A percentile compares a stretch with the other conserved stretches of the same genome.
Conservation (phyloP, 306 rosid species). For the Cucurbita moschata region DNA sequence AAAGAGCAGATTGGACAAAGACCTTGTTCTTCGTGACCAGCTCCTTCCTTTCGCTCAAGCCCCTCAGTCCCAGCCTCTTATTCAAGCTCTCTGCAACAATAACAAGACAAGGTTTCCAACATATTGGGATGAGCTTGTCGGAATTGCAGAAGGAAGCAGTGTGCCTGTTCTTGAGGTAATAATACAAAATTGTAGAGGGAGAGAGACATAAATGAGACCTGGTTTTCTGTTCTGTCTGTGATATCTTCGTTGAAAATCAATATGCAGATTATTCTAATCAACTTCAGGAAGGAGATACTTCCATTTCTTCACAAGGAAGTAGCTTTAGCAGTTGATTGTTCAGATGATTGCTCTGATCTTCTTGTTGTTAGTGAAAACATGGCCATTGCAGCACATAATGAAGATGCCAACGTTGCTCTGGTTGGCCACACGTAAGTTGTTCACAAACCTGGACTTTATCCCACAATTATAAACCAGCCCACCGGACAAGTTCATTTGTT, state of each 20-base stretch:
- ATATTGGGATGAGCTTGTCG: conserved; percentile 63
- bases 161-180: conserved; percentile 60
- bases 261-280: conserved; percentile 52
- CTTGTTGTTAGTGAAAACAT: conserved; percentile 49
- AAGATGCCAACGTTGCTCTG: conserved; percentile 67
- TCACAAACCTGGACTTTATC: not conserved
- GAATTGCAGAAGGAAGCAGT: conserved; percentile 56
- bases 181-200: not conserved
- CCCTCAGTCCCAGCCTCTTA: conserved; percentile 34
- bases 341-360: conserved; percentile 72
- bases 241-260: not conserved
- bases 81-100: conserved; percentile 29
- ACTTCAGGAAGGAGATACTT: conserved; percentile 78
- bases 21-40: conserved; percentile 49
- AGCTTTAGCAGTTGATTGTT: conserved; percentile 9
- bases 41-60: conserved; percentile 54
- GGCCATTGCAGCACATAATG: conserved; percentile 80
- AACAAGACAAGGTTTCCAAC: conserved; percentile 38
- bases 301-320: conserved; percentile 39
- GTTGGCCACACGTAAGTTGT: conserved; percentile 61
- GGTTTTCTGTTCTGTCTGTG: not conserved
- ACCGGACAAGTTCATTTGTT: not conserved
- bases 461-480: not conserved
- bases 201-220: not conserved
- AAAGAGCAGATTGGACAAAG: conserved; percentile 29